Evolutionary conservation across 495 filamentous ascomycete species (phyloP).

Genomic region (Aspergillus wentii): DNA sequence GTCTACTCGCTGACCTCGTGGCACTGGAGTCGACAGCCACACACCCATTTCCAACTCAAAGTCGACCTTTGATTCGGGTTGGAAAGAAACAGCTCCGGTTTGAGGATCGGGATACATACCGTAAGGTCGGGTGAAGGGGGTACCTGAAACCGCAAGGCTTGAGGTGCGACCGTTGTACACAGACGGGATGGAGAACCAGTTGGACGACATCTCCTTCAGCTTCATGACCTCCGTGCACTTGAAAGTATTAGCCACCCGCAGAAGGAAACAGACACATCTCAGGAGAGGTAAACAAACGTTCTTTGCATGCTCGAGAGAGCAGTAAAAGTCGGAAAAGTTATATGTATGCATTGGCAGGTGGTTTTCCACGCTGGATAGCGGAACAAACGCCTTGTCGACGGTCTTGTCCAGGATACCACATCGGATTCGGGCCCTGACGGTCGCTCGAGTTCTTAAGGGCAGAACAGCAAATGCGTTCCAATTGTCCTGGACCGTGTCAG

Average conservation of each 20-base stretch:
- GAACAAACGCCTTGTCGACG: conserved; percentile 44
- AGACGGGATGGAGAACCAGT: conserved; percentile 30
- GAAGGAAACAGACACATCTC: too few relatives aligned
- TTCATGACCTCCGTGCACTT: conserved; percentile 8
- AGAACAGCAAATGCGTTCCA: conserved; percentile 72
- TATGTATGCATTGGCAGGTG: conserved; percentile 72
- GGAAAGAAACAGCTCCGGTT: conserved; percentile 34
- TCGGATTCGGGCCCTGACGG: conserved; percentile 45
- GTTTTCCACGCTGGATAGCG: conserved; percentile 46
- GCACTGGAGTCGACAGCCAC: conserved; percentile 50
- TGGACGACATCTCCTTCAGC: too few relatives aligned
- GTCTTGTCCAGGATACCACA: too few relatives aligned
- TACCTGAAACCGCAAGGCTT: conserved; percentile 62
- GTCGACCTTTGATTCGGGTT: conserved; percentile 56
- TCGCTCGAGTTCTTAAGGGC: conserved; percentile 52
- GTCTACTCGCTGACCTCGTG: conserved; percentile 11
- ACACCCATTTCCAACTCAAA: conserved; percentile 77
- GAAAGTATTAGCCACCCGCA: too few relatives aligned
- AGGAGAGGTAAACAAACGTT: conserved; percentile 11
- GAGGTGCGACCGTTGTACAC: conserved; percentile 75
- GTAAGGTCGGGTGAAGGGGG: conserved; percentile 57
- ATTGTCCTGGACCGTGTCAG: too few relatives aligned
- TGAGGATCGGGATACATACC: conserved; percentile 30
- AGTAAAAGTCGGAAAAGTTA: conserved; percentile 84
- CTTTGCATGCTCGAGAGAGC: conserved; percentile 22